phyloP scores from a whole-genome alignment of 1,284 basidiomycete species.

The Crucibulum cyathiforme region DNA sequence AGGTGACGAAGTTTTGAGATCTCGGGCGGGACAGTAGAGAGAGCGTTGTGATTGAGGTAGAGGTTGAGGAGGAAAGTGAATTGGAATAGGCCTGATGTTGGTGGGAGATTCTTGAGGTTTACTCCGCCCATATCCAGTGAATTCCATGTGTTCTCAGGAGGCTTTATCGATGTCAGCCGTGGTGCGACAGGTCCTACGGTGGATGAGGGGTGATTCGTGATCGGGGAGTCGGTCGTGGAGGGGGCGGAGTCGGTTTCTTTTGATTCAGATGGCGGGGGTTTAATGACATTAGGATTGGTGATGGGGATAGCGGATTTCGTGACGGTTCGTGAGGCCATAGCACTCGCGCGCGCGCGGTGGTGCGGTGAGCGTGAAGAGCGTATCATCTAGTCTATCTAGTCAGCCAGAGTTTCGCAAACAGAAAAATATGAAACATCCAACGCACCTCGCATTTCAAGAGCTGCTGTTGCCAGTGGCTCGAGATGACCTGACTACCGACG shows the following conservation, averaged over 20 bases:
- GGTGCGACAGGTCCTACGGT: no score
- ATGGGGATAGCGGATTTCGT: constrained; percentile 83
- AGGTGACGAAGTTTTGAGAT: constrained; percentile 88
- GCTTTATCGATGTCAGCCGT: constrained; percentile 61
- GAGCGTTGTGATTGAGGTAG: constrained; percentile 96
- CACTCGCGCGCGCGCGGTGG: constrained; percentile 79
- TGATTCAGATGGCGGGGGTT: constrained; percentile 46
- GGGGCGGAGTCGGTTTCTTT: constrained; percentile 51
- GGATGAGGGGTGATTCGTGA: no score
- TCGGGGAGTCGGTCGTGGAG: constrained; percentile 74
- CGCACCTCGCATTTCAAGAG: constrained; percentile 80
- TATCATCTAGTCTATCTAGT: constrained; percentile 59
- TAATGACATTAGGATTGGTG: constrained; percentile 77
- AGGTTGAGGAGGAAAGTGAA: constrained; percentile 93
- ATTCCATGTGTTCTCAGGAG: constrained; percentile 82
- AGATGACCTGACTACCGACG: constrained; percentile 63
- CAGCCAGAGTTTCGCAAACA: no score
- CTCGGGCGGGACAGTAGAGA: constrained; percentile 82
- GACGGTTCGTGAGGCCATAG: constrained; percentile 78
- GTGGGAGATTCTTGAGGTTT: constrained; percentile 88
- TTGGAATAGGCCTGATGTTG: constrained; percentile 85
- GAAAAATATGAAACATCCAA: no score
- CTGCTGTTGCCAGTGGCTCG: constrained; percentile 81
- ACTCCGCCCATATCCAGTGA: constrained; percentile 98
- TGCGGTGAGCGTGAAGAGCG: constrained; percentile 79